These are phyloP conservation scores for Fusarium sp. DNA, from an alignment of 2,329 filamentous ascomycete genomes.

Conservation along the genomic window DNA sequence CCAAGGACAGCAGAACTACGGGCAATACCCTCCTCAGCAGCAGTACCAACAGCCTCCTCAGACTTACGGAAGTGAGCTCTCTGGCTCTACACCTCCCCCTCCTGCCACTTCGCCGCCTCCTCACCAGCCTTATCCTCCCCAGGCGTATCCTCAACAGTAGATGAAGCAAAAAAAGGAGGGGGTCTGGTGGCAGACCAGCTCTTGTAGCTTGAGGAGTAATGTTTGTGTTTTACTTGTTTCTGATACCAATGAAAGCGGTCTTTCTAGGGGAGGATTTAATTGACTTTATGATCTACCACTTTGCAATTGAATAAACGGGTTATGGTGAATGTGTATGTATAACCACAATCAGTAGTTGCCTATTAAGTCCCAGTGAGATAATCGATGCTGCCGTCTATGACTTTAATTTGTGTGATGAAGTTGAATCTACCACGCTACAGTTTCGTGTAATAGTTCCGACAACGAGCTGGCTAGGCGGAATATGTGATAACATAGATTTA, in stretches of 20 bases:
- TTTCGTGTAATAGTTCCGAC: no score
- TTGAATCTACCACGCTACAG: no score
- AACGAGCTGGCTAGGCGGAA: no score
- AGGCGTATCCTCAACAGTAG: constrained; percentile 19
- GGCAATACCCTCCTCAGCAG: constrained; percentile 44
- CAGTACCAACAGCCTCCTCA: constrained; percentile 15
- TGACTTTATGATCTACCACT: constrained; percentile 1
- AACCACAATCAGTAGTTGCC: no score
- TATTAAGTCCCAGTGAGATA: neutral
- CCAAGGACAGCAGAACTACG: constrained; percentile 33
- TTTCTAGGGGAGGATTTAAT: neutral
- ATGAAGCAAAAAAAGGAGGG: neutral
- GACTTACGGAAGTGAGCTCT: constrained; percentile 17
- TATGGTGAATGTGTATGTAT: neutral
- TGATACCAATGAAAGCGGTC: constrained; percentile 14
- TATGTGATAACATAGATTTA: no score
- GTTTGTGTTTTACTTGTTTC: neutral
- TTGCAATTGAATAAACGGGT: neutral
- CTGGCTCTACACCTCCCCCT: constrained; percentile 30
- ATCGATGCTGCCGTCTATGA: accelerated
- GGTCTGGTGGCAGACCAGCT: neutral
- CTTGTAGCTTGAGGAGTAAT: constrained; percentile 18
- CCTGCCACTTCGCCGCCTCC: constrained; percentile 35
- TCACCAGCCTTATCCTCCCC: constrained; percentile 36
- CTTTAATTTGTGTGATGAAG: no score